Conservation (phyloP, 306 rosid species). For the Arachis stenosperma region DNA sequence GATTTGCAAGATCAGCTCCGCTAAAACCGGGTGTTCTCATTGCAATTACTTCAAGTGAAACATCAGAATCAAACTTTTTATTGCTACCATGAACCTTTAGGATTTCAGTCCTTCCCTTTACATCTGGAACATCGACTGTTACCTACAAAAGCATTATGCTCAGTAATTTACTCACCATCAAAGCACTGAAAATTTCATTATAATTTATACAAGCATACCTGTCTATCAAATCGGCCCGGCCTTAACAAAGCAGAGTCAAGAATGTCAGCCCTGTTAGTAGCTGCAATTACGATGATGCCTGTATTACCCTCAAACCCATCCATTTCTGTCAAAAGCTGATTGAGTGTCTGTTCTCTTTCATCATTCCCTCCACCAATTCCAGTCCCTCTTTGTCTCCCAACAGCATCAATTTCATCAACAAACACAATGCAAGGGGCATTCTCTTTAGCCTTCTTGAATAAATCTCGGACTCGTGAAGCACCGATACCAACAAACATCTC, state of each 20-base stretch:
- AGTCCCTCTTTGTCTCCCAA: conserved; percentile 98
- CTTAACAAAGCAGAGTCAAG: conserved; percentile 96
- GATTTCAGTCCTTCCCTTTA: conserved; percentile 94
- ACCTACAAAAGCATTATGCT: conserved; percentile 63
- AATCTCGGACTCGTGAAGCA: conserved; percentile 98
- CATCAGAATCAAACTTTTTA: conserved; percentile 86
- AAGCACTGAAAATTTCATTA: conserved; percentile 2
- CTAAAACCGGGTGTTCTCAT: conserved; percentile 99
- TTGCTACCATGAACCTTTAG: conserved; percentile 95
- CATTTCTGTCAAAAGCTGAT: conserved; percentile 99
- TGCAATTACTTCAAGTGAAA: conserved; percentile 90
- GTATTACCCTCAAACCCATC: conserved; percentile 99
- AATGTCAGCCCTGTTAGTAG: conserved; percentile 99
- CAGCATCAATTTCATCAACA: conserved; percentile 99
- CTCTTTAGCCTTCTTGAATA: conserved; percentile 99
- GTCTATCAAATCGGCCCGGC: conserved; percentile 97
- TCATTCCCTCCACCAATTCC: conserved; percentile 99
- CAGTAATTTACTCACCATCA: conserved; percentile 16
- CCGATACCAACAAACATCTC: conserved; percentile 99
- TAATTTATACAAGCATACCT: conserved; percentile 48
- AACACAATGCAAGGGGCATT: conserved; percentile 99
- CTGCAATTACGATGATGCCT: conserved; percentile 95
- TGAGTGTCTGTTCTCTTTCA: conserved; percentile 98
- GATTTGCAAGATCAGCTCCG: conserved; percentile 99
- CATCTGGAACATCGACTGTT: conserved; percentile 90